phyloP scores from a whole-genome alignment of 192 early-diverging fungal species.

The Ambispora gerdemannii region DNA sequence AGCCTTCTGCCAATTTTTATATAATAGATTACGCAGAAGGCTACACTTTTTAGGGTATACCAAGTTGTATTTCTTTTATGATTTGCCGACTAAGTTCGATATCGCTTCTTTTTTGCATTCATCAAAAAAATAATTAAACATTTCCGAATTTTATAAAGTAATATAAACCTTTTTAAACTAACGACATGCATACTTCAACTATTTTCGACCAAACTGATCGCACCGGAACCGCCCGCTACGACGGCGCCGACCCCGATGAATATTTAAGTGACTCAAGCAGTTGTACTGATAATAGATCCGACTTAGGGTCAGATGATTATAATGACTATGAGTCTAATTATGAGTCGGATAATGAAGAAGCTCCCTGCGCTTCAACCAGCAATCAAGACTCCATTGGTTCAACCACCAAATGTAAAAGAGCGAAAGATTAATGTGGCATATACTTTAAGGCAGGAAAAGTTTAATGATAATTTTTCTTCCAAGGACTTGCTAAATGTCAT shows the following conservation, averaged over 20 bases:
- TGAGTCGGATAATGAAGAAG: neutral
- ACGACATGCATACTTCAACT: too few species aligned
- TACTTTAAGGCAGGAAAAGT: constrained; percentile 4
- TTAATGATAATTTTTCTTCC: neutral
- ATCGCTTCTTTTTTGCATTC: neutral
- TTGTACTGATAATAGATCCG: too few species aligned
- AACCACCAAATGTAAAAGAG: too few species aligned
- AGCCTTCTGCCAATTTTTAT: neutral
- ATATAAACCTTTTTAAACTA: too few species aligned
- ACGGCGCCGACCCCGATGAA: neutral
- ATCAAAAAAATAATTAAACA: too few species aligned
- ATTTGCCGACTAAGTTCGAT: neutral
- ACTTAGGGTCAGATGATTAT: too few species aligned
- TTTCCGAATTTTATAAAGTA: too few species aligned
- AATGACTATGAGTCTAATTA: too few species aligned
- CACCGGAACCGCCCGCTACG: too few species aligned
- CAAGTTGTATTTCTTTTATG: neutral
- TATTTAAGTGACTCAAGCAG: constrained; percentile 6
- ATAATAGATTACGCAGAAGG: neutral
- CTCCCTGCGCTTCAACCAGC: neutral
- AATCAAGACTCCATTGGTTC: neutral
- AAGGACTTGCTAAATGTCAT: constrained; percentile 6
- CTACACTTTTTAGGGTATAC: neutral
- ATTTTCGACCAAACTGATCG: neutral
- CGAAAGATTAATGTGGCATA: neutral